A percentile compares a stretch with the other conserved stretches of the same genome.
Conservation (phyloP, 352 stramenopile genomes). For the Phytophthora citrophthora region DNA sequence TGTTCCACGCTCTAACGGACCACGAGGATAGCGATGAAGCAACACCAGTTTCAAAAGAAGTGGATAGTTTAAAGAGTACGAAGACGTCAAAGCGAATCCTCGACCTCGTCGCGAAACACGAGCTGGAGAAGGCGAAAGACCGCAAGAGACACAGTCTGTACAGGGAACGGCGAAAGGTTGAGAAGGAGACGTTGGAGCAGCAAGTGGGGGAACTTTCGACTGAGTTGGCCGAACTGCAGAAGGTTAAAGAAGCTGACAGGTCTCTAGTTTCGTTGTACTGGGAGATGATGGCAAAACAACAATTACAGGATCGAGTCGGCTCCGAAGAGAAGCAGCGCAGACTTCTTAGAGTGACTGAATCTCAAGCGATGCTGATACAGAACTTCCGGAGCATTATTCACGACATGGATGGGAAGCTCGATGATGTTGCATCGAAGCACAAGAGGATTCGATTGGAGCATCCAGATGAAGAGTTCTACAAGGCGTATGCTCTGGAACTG, state of each 20-base stretch:
- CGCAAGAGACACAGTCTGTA: slow-evolving; percentile 22
- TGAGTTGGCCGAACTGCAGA: slow-evolving; percentile 7
- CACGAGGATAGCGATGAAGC: not conserved
- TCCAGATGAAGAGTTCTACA: slow-evolving; percentile 18
- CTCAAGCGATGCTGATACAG: slow-evolving; percentile 13
- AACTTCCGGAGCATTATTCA: slow-evolving; percentile 11
- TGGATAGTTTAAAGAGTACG: not conserved
- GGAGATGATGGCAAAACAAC: slow-evolving; percentile 23
- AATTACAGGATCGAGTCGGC: slow-evolving; percentile 17
- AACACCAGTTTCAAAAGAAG: not conserved
- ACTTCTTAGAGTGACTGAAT: slow-evolving; percentile 9
- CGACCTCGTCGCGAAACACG: slow-evolving; percentile 15
- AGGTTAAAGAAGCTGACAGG: not conserved
- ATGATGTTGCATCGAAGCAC: slow-evolving; percentile 4
- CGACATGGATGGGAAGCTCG: not conserved
- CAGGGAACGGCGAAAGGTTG: slow-evolving; percentile 9
- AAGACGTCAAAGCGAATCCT: slow-evolving; percentile 5
- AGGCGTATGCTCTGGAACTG: slow-evolving; percentile 4
- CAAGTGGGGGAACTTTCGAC: slow-evolving; percentile 22
- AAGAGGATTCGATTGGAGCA: slow-evolving; percentile 24
- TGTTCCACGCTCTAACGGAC: not conserved
- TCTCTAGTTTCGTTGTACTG: slow-evolving; percentile 9
- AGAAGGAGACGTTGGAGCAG: slow-evolving; percentile 19
- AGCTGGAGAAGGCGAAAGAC: slow-evolving; percentile 25
- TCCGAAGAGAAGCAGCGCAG: slow-evolving; percentile 16